phyloP scores from a whole-genome alignment of 2,329 filamentous ascomycete species.

The Phyllosticta citrichinensis region DNA sequence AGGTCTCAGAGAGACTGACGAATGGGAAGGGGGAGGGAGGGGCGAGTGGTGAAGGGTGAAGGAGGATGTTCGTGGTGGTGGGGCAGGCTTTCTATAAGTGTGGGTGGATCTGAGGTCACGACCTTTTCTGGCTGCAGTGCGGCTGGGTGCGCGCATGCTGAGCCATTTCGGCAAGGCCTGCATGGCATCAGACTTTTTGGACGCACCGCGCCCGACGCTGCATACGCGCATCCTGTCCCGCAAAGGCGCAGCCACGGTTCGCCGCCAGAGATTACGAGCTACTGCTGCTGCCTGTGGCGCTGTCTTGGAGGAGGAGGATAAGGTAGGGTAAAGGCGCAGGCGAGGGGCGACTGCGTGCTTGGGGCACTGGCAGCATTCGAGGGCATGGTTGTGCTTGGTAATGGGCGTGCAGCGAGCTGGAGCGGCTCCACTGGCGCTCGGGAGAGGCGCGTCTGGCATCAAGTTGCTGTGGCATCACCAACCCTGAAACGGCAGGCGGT shows the following conservation, averaged over 20 bases:
- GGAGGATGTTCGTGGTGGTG: conserved; percentile 28
- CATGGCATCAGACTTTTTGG: conserved; percentile 9
- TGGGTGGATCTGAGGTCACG: conserved; percentile 11
- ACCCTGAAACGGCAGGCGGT: conserved; percentile 9
- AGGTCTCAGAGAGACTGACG: conserved; percentile 27
- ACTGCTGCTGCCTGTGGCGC: background rate
- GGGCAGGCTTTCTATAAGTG: conserved; percentile 19
- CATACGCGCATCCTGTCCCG: conserved; percentile 7
- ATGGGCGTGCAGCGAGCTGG: background rate
- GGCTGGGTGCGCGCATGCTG: conserved; percentile 9
- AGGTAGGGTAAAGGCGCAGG: background rate
- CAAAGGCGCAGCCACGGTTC: background rate
- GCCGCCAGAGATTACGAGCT: conserved; percentile 4
- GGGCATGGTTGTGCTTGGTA: background rate
- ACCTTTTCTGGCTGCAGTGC: conserved; percentile 4
- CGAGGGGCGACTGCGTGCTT: background rate
- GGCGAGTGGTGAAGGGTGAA: conserved; percentile 32
- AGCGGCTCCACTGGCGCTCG: conserved; percentile 5
- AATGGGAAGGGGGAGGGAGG: conserved; percentile 34
- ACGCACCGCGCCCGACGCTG: background rate
- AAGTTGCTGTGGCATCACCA: background rate
- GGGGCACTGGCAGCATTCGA: background rate
- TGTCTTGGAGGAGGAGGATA: background rate
- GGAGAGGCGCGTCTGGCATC: background rate
- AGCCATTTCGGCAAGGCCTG: conserved; percentile 11